A percentile compares a stretch with the other conserved stretches of the same genome.
These are phyloP conservation scores for Russula compacta DNA, from an alignment of 768 basidiomycete species.

Conservation along the genomic window DNA sequence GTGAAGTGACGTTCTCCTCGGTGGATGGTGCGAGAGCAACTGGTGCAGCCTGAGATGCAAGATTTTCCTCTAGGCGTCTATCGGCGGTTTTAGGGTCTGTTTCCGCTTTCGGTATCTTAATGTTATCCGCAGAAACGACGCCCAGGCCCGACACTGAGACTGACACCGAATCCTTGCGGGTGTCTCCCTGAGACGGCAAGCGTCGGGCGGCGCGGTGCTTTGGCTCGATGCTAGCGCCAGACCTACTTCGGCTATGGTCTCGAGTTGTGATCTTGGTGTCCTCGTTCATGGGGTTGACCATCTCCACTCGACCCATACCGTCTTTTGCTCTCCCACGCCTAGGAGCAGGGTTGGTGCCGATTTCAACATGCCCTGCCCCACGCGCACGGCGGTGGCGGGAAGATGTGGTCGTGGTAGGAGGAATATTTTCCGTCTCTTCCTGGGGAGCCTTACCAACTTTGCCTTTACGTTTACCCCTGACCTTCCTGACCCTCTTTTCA, in stretches of 20 bases:
- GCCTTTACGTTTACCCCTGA: not conserved
- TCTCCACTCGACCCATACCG: not conserved
- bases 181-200: not conserved
- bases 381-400: not conserved
- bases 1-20: not conserved
- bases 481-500: not conserved
- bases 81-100: not conserved
- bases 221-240: not conserved
- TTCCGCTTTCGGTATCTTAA: not conserved
- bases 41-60: not conserved
- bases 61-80: not conserved
- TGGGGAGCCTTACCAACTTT: not conserved
- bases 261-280: not conserved
- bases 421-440: conserved; percentile 2
- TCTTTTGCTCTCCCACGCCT: not conserved
- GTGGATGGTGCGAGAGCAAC: not conserved
- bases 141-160: not conserved
- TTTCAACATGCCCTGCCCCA: not conserved
- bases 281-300: not conserved
- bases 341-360: not conserved
- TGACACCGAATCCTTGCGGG: not conserved
- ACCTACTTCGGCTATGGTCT: not conserved
- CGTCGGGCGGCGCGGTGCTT: not conserved
- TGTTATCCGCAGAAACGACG: not conserved
- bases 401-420: not conserved